phyloP scores from a whole-genome alignment of 2,329 filamentous ascomycete genomes.

The Ceratocystis destructans region DNA sequence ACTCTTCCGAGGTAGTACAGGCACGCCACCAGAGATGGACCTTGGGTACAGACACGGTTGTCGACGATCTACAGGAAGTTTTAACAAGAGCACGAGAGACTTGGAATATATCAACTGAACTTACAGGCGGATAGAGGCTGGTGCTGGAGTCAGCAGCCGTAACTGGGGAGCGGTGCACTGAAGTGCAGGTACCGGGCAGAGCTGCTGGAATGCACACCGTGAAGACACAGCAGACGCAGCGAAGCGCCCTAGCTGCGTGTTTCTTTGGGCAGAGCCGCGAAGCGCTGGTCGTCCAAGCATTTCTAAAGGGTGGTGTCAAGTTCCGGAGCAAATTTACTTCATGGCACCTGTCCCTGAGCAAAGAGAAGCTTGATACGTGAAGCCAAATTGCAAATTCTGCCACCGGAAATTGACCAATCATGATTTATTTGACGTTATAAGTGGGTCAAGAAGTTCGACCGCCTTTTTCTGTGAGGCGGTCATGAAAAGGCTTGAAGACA shows the following conservation, averaged over 20 bases:
- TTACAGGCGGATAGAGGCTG: conserved; percentile 11
- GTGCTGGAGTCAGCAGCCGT: background rate
- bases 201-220: background rate
- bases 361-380: background rate
- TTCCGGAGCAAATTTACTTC: background rate
- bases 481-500: background rate
- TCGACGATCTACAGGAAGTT: conserved; percentile 8
- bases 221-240: background rate
- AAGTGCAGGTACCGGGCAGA: background rate
- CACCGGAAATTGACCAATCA: background rate
- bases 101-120: background rate
- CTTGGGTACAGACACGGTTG: background rate
- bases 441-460: conserved; percentile 10
- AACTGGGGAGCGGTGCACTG: background rate
- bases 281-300: conserved; percentile 15
- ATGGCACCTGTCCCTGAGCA: background rate
- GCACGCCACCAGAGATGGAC: conserved; percentile 17
- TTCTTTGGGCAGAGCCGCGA: background rate
- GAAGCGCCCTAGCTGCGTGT: background rate
- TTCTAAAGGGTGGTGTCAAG: background rate
- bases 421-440: background rate
- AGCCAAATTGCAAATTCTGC: conserved; percentile 5
- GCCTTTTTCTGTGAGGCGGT: conserved; percentile 3
- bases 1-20: conserved; percentile 16
- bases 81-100: background rate